Conservation (phyloP, 1,284 basidiomycete genomes). For the Ceraceosorus bombacis region DNA sequence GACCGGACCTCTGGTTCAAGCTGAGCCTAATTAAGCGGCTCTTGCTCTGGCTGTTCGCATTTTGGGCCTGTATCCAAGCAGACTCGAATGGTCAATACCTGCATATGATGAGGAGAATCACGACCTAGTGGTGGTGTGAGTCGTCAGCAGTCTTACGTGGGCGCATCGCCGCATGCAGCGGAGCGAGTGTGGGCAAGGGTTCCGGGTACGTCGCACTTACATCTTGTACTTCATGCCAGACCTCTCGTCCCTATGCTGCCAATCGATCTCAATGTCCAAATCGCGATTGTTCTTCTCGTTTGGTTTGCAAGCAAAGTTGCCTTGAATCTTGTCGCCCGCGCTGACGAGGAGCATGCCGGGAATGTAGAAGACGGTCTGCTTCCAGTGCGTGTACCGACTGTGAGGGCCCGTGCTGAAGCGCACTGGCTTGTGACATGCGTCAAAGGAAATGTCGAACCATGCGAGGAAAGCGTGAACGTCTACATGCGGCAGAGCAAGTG, state of each 20-base stretch:
- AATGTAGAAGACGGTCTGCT: slow-evolving; percentile 49
- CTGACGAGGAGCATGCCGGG: slow-evolving; percentile 40
- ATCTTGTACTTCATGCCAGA: slow-evolving; percentile 46
- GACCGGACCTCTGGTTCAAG: too few relatives aligned
- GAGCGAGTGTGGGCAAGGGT: too few relatives aligned
- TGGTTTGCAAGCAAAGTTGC: slow-evolving; percentile 35
- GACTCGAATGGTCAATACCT: too few relatives aligned
- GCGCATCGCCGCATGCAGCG: too few relatives aligned
- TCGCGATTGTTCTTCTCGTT: slow-evolving; percentile 45
- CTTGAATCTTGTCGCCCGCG: slow-evolving; percentile 38
- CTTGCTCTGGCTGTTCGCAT: too few relatives aligned
- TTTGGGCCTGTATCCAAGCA: too few relatives aligned
- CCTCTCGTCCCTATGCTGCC: slow-evolving; percentile 27
- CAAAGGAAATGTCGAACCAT: slow-evolving; percentile 97
- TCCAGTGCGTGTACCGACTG: slow-evolving; percentile 48
- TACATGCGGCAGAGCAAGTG: slow-evolving; percentile 1
- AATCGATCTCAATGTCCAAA: slow-evolving; percentile 43
- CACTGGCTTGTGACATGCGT: slow-evolving; percentile 91
- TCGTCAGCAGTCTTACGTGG: too few relatives aligned
- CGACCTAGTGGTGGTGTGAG: too few relatives aligned
- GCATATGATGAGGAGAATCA: too few relatives aligned
- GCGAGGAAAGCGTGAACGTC: slow-evolving; percentile 92
- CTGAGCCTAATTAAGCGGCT: too few relatives aligned
- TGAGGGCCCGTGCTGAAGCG: slow-evolving; percentile 52
- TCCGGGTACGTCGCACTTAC: slow-evolving; percentile 17